Percentiles rank a stretch among this genome's conserved stretches.
phyloP scores from a whole-genome alignment of 2,329 filamentous ascomycete genomes.

The Orbilia javanica region DNA sequence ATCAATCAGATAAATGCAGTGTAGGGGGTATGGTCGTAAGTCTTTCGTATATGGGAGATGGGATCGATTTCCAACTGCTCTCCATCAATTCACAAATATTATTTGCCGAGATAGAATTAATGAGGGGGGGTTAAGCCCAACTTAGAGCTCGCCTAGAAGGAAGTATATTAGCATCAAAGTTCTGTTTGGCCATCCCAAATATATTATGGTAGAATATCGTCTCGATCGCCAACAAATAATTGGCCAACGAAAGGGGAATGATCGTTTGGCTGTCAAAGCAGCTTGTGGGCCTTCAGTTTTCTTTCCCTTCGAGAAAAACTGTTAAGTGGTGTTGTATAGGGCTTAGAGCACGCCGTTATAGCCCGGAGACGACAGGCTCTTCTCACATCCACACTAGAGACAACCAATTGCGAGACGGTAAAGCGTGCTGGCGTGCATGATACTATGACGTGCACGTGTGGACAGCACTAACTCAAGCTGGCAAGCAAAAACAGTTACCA shows the following conservation, averaged over 20 bases:
- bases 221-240: constrained; percentile 13
- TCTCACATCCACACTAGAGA: constrained; percentile 20
- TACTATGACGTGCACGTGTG: constrained; percentile 47
- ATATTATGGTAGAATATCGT: background rate
- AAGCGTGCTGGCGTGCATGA: constrained; percentile 27
- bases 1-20: background rate
- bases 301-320: constrained; percentile 28
- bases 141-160: background rate
- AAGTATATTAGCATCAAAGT: background rate
- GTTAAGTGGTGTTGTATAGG: constrained; percentile 26
- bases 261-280: constrained; percentile 14
- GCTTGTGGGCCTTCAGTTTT: background rate
- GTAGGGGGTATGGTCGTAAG: background rate
- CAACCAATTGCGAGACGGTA: constrained; percentile 30
- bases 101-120: background rate
- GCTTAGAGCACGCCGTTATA: constrained; percentile 40
- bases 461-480: constrained; percentile 32
- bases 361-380: constrained; percentile 24
- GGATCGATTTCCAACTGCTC: constrained; percentile 1
- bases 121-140: background rate
- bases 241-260: constrained; percentile 6
- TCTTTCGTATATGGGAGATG: background rate
- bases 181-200: background rate
- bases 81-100: constrained; percentile 8
- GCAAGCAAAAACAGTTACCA: constrained; percentile 33